Percentiles rank a stretch among this genome's conserved stretches.
phyloP scores from a whole-genome alignment of 148 eudicot genomes.

The Vaccinium macrocarpon region DNA sequence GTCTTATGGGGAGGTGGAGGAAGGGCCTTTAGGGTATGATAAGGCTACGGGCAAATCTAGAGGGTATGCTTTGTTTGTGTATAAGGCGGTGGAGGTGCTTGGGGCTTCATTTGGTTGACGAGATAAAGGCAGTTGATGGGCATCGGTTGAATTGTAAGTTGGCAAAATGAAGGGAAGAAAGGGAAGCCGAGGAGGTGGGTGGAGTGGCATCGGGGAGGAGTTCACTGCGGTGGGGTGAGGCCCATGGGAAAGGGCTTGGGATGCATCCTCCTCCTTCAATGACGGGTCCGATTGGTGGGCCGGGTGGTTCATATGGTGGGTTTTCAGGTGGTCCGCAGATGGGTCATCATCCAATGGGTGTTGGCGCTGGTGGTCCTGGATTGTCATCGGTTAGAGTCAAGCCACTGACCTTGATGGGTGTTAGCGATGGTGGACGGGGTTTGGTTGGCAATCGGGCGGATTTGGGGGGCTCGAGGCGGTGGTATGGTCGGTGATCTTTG shows the following conservation, averaged over 20 bases:
- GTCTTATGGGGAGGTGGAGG: constrained; percentile 68
- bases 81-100: constrained; percentile 60
- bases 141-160: constrained; percentile 50
- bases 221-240: constrained; percentile 20
- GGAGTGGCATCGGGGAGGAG: constrained; percentile 13
- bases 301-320: constrained; percentile 39
- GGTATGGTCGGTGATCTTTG: not conserved
- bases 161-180: constrained; percentile 71
- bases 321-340: constrained; percentile 31
- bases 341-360: constrained; percentile 37
- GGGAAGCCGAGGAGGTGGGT: constrained; percentile 33
- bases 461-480: not conserved
- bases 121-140: constrained; percentile 61
- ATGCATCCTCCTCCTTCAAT: constrained; percentile 22
- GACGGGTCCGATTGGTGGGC: constrained; percentile 24
- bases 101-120: constrained; percentile 53
- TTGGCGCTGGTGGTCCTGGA: constrained; percentile 24
- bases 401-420: constrained; percentile 31
- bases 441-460: not conserved
- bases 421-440: constrained; percentile 38
- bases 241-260: constrained; percentile 22
- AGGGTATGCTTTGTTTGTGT: constrained; percentile 78
- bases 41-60: constrained; percentile 71
- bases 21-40: constrained; percentile 81
- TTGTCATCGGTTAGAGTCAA: constrained; percentile 18